Conservation (phyloP, 495 filamentous ascomycete genomes). For the Patellaria atrata region DNA sequence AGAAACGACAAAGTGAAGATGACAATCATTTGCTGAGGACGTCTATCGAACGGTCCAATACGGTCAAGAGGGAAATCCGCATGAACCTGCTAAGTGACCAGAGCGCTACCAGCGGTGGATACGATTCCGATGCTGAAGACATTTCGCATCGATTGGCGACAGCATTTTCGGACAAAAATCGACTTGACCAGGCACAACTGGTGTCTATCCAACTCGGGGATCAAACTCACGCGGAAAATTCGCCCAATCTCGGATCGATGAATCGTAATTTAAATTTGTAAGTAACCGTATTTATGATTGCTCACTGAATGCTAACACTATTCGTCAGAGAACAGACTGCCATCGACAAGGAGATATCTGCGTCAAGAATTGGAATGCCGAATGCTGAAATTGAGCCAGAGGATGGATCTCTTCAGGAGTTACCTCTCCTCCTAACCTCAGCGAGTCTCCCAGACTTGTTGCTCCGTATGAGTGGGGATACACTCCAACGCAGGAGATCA, state of each 20-base stretch:
- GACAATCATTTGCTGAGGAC: constrained; percentile 12
- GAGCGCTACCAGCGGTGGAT: constrained; percentile 15
- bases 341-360: no score
- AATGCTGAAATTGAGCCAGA: no score
- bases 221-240: constrained; percentile 8
- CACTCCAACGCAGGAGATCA: no score
- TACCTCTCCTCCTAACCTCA: no score
- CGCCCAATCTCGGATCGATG: background rate
- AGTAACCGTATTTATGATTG: background rate
- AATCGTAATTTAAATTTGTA: background rate
- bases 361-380: no score
- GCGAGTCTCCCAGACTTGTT: no score
- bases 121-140: constrained; percentile 19
- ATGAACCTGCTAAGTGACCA: constrained; percentile 19
- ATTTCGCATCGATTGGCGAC: constrained; percentile 11
- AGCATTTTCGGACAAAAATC: constrained; percentile 10
- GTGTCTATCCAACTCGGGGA: no score
- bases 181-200: constrained; percentile 16
- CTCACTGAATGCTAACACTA: no score
- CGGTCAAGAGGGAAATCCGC: constrained; percentile 13
- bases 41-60: constrained; percentile 7
- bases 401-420: no score
- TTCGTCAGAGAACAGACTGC: no score
- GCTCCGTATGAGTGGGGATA: no score
- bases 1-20: no score